Percentiles rank a stretch among this genome's conserved stretches.
Evolutionary conservation across 176 grass and related monocot genomes (phyloP).

Genomic region (Oryza meridionalis): DNA sequence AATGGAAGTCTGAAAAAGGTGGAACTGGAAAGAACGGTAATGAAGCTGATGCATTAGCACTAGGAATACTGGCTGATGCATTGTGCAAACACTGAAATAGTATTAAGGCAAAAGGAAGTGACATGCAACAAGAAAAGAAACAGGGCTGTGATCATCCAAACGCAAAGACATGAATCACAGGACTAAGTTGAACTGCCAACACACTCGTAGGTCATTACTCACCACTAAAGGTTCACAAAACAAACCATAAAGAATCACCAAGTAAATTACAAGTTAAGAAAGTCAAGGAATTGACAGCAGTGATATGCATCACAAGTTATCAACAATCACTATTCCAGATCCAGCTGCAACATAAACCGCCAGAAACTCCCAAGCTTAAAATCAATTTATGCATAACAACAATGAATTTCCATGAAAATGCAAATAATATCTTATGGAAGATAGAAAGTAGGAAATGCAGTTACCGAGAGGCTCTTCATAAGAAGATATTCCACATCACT

Average conservation of each 20-base stretch:
- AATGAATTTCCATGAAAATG: background rate
- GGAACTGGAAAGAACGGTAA: background rate
- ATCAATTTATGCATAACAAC: background rate
- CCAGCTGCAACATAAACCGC: background rate
- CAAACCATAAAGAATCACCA: background rate
- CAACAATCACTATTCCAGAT: background rate
- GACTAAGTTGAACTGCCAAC: background rate
- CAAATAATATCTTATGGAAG: background rate
- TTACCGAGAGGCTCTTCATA: conserved; percentile 75
- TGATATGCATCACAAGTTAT: background rate
- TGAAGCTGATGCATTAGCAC: background rate
- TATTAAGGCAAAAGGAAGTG: background rate
- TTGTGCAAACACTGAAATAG: background rate
- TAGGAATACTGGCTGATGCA: background rate
- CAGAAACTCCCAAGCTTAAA: background rate
- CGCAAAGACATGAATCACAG: background rate
- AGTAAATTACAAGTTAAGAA: background rate
- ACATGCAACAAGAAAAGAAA: background rate
- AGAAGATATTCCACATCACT: conserved; percentile 66
- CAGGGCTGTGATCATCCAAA: background rate
- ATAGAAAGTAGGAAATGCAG: conserved; percentile 9
- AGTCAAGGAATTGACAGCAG: background rate
- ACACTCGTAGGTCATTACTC: conserved; percentile 12
- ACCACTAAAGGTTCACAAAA: background rate
- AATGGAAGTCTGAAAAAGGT: background rate